These are phyloP conservation scores for Cylindrotheca closterium DNA, from an alignment of 108 stramenopile species.

Conservation along the genomic window DNA sequence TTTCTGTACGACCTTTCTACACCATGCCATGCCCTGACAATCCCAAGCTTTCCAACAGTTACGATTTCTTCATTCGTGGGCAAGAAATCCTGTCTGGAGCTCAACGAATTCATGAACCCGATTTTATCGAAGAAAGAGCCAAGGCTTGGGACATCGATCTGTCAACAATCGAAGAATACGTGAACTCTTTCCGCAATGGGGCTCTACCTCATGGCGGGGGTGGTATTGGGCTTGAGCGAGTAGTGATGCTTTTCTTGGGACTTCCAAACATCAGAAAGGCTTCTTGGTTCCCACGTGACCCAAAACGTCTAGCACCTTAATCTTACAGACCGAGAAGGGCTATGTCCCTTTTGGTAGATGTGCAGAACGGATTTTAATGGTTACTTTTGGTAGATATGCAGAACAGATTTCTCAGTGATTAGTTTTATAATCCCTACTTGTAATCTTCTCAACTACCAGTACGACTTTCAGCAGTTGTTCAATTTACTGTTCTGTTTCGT, in stretches of 20 bases:
- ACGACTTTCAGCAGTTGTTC: too few relatives aligned
- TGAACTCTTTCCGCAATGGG: constrained; percentile 97
- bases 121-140: constrained; percentile 89
- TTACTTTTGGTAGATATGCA: too few relatives aligned
- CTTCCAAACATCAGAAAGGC: constrained; percentile 97
- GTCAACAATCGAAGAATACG: constrained; percentile 82
- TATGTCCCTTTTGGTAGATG: too few relatives aligned
- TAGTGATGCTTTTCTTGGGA: constrained; percentile 98
- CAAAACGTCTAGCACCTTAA: constrained; percentile 94
- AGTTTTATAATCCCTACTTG: too few relatives aligned
- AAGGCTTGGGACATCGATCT: constrained; percentile 90
- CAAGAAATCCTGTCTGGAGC: constrained; percentile 99
- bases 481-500: too few relatives aligned
- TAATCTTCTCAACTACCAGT: too few relatives aligned
- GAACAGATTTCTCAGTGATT: too few relatives aligned
- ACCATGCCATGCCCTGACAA: constrained; percentile 98
- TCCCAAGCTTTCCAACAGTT: constrained; percentile 92
- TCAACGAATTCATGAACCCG: constrained; percentile 97
- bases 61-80: constrained; percentile 99
- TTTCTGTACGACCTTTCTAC: constrained; percentile 97
- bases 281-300: constrained; percentile 98
- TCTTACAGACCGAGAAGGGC: background rate
- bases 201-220: constrained; percentile 97
- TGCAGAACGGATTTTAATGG: too few relatives aligned
- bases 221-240: constrained; percentile 98